Conservation (phyloP, 2,329 filamentous ascomycete species). For the Xylaria sp. region DNA sequence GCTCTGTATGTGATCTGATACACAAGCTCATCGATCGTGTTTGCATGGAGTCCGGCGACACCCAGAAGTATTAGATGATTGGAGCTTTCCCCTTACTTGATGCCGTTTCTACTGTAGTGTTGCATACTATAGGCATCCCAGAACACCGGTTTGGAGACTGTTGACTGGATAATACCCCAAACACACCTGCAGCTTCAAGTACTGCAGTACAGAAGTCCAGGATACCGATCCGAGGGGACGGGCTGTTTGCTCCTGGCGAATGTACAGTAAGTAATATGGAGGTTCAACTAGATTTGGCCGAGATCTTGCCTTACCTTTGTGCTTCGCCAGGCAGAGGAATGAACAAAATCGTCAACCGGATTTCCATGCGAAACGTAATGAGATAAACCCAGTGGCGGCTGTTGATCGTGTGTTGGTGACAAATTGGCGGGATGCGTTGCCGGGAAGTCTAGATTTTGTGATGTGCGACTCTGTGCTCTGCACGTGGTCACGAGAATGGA, state of each 20-base stretch:
- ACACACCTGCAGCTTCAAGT: slow-evolving; percentile 17
- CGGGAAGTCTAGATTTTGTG: slow-evolving; percentile 1
- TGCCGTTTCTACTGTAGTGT: neutral
- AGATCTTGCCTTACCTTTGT: slow-evolving; percentile 1
- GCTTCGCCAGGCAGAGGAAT: neutral
- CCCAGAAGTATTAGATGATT: slow-evolving; percentile 13
- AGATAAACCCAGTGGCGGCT: neutral
- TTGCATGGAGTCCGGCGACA: neutral
- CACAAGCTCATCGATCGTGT: neutral
- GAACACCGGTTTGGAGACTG: slow-evolving; percentile 20
- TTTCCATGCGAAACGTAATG: neutral
- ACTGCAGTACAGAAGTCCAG: slow-evolving; percentile 14
- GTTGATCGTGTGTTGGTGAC: neutral
- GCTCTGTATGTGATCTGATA: neutral
- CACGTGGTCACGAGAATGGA: slow-evolving; percentile 21
- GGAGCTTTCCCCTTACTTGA: slow-evolving; percentile 21
- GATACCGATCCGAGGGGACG: slow-evolving; percentile 18
- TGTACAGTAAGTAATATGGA: slow-evolving; percentile 9
- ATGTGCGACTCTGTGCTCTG: slow-evolving; percentile 4
- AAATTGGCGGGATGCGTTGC: neutral
- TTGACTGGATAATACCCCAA: neutral
- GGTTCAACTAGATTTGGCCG: slow-evolving; percentile 3
- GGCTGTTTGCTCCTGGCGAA: slow-evolving; percentile 35
- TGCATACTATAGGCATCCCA: neutral
- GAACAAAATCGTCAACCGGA: neutral